phyloP scores from a whole-genome alignment of 2,329 filamentous ascomycete genomes.

The Arachnopeziza araneosa region DNA sequence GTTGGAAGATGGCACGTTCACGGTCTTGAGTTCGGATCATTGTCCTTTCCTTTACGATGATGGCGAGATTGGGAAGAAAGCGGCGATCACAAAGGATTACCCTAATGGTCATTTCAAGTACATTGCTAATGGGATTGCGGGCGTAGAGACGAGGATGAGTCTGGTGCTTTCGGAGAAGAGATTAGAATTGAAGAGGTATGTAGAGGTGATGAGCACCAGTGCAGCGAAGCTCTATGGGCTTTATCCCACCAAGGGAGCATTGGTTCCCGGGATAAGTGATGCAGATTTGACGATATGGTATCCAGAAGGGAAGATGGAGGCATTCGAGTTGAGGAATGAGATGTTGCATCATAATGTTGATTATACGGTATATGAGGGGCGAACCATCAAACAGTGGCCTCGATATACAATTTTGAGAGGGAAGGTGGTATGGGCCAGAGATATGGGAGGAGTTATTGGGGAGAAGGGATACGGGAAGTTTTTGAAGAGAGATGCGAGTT shows the following conservation, averaged over 20 bases:
- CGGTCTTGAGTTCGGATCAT: conserved; percentile 41
- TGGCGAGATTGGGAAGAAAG: conserved; percentile 41
- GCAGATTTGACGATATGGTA: conserved; percentile 56
- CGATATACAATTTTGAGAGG: conserved; percentile 55
- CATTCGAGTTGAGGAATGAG: conserved; percentile 43
- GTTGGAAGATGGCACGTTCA: conserved; percentile 46
- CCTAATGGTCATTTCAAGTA: conserved; percentile 45
- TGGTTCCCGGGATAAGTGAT: conserved; percentile 45
- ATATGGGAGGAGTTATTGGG: conserved; percentile 45
- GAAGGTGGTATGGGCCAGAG: conserved; percentile 51
- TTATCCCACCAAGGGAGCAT: conserved; percentile 43
- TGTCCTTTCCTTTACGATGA: conserved; percentile 40
- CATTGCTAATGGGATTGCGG: conserved; percentile 53
- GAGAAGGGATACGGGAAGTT: conserved; percentile 45
- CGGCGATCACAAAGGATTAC: conserved; percentile 38
- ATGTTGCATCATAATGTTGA: conserved; percentile 57
- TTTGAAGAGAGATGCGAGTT: conserved; percentile 36
- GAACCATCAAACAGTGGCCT: conserved; percentile 53
- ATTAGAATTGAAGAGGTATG: conserved; percentile 44
- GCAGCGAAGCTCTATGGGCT: conserved; percentile 53
- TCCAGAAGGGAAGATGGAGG: conserved; percentile 37
- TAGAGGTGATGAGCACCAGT: conserved; percentile 49
- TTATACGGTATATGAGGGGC: conserved; percentile 58
- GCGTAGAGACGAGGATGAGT: conserved; percentile 50
- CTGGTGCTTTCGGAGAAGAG: conserved; percentile 37